Conservation (phyloP, 768 basidiomycete species). For the Hebeloma cylindrosporum region DNA sequence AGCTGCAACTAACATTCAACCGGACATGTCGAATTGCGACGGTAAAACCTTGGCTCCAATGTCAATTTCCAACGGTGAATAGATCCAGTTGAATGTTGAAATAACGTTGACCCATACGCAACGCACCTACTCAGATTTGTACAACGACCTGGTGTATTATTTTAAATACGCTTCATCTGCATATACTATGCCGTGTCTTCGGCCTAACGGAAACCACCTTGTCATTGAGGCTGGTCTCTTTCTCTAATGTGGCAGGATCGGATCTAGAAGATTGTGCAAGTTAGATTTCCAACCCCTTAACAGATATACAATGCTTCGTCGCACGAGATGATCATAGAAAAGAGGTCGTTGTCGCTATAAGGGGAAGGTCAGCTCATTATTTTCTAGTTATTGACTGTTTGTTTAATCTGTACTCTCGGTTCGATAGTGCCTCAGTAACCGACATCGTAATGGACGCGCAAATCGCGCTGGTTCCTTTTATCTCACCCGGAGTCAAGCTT, state of each 20-base stretch:
- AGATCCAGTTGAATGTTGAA: too few relatives aligned
- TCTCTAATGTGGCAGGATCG: not conserved
- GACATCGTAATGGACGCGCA: constrained; percentile 45
- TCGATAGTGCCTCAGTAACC: constrained; percentile 37
- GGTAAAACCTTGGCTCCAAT: too few relatives aligned
- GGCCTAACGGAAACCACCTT: constrained; percentile 48
- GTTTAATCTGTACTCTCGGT: not conserved
- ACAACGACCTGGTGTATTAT: constrained; percentile 48
- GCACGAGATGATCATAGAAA: constrained; percentile 42
- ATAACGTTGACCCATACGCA: too few relatives aligned
- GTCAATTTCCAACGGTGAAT: too few relatives aligned
- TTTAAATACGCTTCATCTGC: constrained; percentile 58
- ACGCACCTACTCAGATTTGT: too few relatives aligned
- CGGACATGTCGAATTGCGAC: too few relatives aligned
- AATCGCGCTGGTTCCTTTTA: constrained; percentile 42
- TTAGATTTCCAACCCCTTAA: constrained; percentile 40
- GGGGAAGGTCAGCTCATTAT: constrained; percentile 44
- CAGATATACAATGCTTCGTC: constrained; percentile 48
- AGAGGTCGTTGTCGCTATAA: constrained; percentile 47
- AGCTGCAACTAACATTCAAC: too few relatives aligned
- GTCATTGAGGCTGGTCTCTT: constrained; percentile 33
- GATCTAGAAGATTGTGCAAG: not conserved
- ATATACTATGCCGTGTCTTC: constrained; percentile 43
- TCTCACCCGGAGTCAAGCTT: constrained; percentile 43
- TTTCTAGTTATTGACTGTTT: not conserved